Conservation (phyloP, 1,284 basidiomycete species). For the Cryptococcus sp. region DNA sequence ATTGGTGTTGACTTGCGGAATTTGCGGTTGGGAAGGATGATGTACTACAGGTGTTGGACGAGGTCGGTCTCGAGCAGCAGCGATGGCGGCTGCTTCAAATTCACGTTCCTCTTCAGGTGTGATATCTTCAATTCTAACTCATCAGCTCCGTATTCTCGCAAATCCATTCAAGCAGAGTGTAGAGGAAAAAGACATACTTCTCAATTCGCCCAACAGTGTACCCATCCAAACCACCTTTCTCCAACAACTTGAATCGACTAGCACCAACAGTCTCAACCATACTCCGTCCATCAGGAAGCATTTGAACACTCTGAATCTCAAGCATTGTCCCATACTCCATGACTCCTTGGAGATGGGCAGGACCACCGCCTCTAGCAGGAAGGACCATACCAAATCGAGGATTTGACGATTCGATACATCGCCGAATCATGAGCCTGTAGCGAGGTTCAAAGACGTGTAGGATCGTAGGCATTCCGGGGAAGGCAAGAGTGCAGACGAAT, state of each 20-base stretch:
- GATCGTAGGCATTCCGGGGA: constrained; percentile 82
- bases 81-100: constrained; percentile 46
- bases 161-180: background rate
- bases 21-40: constrained; percentile 1
- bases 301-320: constrained; percentile 78
- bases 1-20: background rate
- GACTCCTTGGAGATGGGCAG: constrained; percentile 49
- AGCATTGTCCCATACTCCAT: constrained; percentile 83
- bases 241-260: constrained; percentile 77
- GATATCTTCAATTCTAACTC: constrained; percentile 56
- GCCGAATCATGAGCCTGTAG: constrained; percentile 87
- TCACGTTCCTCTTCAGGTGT: constrained; percentile 52
- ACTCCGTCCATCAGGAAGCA: constrained; percentile 82
- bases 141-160: background rate
- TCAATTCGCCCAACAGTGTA: constrained; percentile 84
- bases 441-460: constrained; percentile 91
- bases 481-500: constrained; percentile 82
- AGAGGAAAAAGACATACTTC: constrained; percentile 39
- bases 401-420: constrained; percentile 69
- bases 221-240: constrained; percentile 76
- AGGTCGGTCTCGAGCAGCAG: constrained; percentile 41
- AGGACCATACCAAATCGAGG: constrained; percentile 90
- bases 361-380: constrained; percentile 51
- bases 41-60: no score
- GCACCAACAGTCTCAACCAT: constrained; percentile 82